Percentiles rank a stretch among this genome's conserved stretches.
Evolutionary conservation across 345 rosid species (phyloP).

Genomic region (Ailanthus altissimus): DNA sequence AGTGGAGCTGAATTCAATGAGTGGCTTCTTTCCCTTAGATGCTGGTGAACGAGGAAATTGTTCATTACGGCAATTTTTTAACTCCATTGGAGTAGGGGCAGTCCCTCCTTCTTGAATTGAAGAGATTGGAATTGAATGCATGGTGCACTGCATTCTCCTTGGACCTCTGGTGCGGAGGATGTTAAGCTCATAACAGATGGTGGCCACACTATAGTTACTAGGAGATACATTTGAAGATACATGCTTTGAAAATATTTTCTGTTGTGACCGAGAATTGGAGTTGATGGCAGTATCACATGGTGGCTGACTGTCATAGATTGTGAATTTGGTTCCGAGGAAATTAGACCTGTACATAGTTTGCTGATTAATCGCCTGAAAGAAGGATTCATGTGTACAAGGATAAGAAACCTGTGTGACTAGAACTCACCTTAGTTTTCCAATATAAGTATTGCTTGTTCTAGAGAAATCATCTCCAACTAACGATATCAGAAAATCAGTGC

Average conservation of each 20-base stretch:
- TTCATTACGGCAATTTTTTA: conserved; percentile 28
- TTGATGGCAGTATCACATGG: conserved; percentile 35
- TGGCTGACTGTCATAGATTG: conserved; percentile 67
- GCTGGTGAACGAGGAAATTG: conserved; percentile 19
- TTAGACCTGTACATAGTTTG: conserved; percentile 64
- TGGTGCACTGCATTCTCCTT: conserved; percentile 80
- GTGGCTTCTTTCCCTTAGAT: conserved; percentile 44
- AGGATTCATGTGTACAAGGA: conserved; percentile 3
- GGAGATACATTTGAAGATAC: conserved; percentile 45
- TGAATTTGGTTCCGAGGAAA: conserved; percentile 88
- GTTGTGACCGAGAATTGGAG: conserved; percentile 30
- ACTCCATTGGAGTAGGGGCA: conserved; percentile 56
- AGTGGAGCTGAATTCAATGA: conserved; percentile 39
- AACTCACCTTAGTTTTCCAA: conserved; percentile 77
- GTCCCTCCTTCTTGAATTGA: conserved; percentile 68
- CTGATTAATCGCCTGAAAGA: conserved; percentile 20
- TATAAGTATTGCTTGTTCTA: conserved; percentile 51
- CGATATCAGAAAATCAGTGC: conserved; percentile 76
- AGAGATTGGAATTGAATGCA: conserved; percentile 62
- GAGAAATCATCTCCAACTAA: conserved; percentile 65
- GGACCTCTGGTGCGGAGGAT: conserved; percentile 90
- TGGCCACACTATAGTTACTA: conserved; percentile 47
- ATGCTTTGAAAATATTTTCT: conserved; percentile 43
- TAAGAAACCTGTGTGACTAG: neutral
- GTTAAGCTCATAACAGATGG: conserved; percentile 73